phyloP scores from a whole-genome alignment of 2,329 filamentous ascomycete genomes.

The Cladophialophora yegresii region DNA sequence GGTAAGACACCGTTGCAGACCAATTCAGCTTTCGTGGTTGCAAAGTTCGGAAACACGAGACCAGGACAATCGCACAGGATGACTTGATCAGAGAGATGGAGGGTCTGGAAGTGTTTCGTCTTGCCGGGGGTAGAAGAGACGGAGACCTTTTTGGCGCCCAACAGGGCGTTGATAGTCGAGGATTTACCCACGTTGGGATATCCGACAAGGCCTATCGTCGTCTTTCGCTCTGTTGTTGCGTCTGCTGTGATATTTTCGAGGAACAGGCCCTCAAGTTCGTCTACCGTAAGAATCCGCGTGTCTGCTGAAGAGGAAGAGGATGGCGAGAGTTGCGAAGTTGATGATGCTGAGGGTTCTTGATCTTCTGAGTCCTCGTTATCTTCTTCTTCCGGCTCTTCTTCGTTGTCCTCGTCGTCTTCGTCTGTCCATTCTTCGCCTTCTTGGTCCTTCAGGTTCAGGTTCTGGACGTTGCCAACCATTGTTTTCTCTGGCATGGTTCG shows the following conservation, averaged over 20 bases:
- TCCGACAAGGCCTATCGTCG: constrained; percentile 88
- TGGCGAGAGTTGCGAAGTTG: constrained; percentile 33
- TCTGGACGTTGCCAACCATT: constrained; percentile 30
- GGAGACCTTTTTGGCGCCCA: constrained; percentile 96
- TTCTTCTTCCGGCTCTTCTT: constrained; percentile 47
- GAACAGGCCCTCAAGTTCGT: constrained; percentile 89
- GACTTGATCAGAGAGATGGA: constrained; percentile 86
- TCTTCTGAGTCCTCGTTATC: constrained; percentile 50
- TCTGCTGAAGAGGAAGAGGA: not conserved
- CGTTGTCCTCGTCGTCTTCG: constrained; percentile 48
- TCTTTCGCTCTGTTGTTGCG: constrained; percentile 62
- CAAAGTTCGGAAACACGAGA: constrained; percentile 98
- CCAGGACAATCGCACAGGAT: constrained; percentile 96
- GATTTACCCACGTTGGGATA: constrained; percentile 99
- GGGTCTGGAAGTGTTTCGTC: constrained; percentile 99
- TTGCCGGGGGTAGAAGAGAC: constrained; percentile 97
- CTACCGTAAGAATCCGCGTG: constrained; percentile 83
- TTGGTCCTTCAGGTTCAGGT: constrained; percentile 35
- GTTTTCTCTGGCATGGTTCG: constrained; percentile 30
- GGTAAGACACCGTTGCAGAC: constrained; percentile 93
- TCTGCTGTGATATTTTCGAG: constrained; percentile 67
- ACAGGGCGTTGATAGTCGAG: constrained; percentile 97
- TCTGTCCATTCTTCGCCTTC: constrained; percentile 39
- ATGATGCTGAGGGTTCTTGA: constrained; percentile 31
- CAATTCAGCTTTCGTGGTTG: constrained; percentile 91